Percentiles rank a stretch among this genome's conserved stretches.
Evolutionary conservation across 306 rosid genomes (phyloP).

Genomic region (Astragalus glycyphyllos): DNA sequence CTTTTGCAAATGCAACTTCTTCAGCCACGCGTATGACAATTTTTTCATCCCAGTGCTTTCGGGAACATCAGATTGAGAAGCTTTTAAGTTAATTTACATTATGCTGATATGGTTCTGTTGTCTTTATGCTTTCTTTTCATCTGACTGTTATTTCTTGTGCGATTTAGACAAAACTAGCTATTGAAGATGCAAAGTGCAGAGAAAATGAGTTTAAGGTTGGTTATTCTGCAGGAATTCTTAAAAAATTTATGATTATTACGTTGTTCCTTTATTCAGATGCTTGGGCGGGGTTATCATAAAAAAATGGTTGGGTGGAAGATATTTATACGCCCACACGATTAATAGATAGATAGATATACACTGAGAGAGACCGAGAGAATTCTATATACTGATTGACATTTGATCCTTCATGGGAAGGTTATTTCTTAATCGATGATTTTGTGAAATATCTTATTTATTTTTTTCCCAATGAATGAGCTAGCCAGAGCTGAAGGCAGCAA

Average conservation of each 20-base stretch:
- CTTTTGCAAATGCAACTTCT: conserved; percentile 27
- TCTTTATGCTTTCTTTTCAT: conserved; percentile 29
- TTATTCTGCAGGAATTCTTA: conserved; percentile 23
- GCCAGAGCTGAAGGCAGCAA: conserved; percentile 72
- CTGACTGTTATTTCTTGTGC: conserved; percentile 31
- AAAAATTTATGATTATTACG: conserved; percentile 12
- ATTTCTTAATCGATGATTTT: not conserved
- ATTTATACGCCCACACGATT: not conserved
- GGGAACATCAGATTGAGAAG: conserved; percentile 3
- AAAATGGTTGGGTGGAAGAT: not conserved
- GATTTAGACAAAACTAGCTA: conserved; percentile 63
- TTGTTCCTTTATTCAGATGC: conserved; percentile 23
- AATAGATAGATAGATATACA: not conserved
- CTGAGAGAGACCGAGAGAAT: too few species aligned
- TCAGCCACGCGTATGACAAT: conserved; percentile 18
- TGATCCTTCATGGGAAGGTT: conserved; percentile 12
- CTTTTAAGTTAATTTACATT: conserved; percentile 28
- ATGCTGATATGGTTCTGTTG: not conserved
- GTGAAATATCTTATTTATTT: conserved; percentile 32
- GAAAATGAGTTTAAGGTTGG: conserved; percentile 71
- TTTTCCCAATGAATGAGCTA: conserved; percentile 46
- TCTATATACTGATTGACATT: not conserved
- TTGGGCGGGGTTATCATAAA: not conserved
- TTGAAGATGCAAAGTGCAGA: conserved; percentile 65
- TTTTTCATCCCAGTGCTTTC: not conserved